Evolutionary conservation across 1,139 yeast genomes (phyloP), one percentile per base, ranked within the genome.

Genomic region (Taphrina pruni): DNA sequence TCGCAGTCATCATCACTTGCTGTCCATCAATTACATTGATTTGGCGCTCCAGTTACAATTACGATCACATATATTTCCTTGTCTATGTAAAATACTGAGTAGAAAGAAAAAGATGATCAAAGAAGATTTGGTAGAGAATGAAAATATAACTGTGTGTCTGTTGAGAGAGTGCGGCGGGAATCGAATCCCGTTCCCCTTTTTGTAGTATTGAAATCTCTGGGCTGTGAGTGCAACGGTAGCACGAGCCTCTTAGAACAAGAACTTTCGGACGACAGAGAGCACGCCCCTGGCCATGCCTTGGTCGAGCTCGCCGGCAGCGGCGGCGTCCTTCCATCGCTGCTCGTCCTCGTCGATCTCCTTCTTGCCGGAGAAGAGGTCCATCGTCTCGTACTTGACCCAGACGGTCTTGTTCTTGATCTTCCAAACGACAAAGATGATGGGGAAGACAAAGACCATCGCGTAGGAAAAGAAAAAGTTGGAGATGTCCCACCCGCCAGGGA

Each of bases 391-490:
- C 20, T 62, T 21, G 45, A 57, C 50, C 69, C 64, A 65, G 52
- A 38, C 50, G 5, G 58, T 65, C 51, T 51, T 38, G 62, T 65
- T 65, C 12, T 41, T 35, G 43, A 65, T 3, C 69, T 57, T 65
- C 69, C 69, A 65, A 20, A 77, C 77, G 5, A 83, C 67, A 75
- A 84, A 83, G 65, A 86, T 81, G 38, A 83, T 83, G 62, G 82
- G 79, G 68, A 87, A 85, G 75, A 86, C 76, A 76, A 85, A 85
- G 70, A 83, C 80, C 67, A 64, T 64, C 21, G 56, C 21, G 41
- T 64, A 64, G 38, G 67, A 45, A 38, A 64, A 64, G 60, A 86
- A 84, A 77, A 86, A 88, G 88, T 79, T 90, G 84, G 82, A 87
- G 87, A 32, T 93, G 92, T 71, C 88, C 64, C 64, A 65, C 8